Evolutionary conservation across 2,329 filamentous ascomycete genomes (phyloP), one percentile per base, ranked within the genome.

Genomic region (Cytospora mali): DNA sequence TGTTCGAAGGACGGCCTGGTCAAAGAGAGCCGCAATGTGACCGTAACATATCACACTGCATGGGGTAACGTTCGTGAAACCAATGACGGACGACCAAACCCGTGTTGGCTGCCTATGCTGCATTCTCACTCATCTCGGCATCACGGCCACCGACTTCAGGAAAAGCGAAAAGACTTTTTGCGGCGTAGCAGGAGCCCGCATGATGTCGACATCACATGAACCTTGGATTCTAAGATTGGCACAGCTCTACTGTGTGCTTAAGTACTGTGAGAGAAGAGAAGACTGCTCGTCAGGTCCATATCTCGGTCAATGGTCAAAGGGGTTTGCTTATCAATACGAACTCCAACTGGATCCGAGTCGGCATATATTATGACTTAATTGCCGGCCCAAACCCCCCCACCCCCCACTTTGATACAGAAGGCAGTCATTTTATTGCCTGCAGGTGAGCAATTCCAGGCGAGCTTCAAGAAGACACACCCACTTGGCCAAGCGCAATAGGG

Each of bases 31-130:
- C 57, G 57, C 57, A 59, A 31, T 6, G 18, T 35, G 35, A 5
- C 57, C 49, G 21, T 51, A 33, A 53, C 57, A 29, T 33, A 31
- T 59, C 49, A 59, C 57, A 48, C 25, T 53, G 57, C 57, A 59
- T 53, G 18, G n/a, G 16, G 21, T 39, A 21, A 46, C 42, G n/a
- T 25, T 25, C 27, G n/a, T 25, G 27, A 18, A 25, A 48, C 23
- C 28, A 28, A 7, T 31, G n/a, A 18, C 55, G n/a, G 55, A 57
- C 25, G 13, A 18, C 33, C 16, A 6, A 16, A 25, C 23, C 42
- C 21, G 16, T 28, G 28, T 42, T 51, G 48, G 48, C 23, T 27
- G 35, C 14, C 21, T 16, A 14, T 31, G 18, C 49, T 35, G 49
- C 49, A 14, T 46, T n/a, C n/a, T 27, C 14, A 21, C 27, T 25